Evolutionary conservation across 2,329 filamentous ascomycete species (phyloP).

Genomic region (Ceratocystis lukuohia): DNA sequence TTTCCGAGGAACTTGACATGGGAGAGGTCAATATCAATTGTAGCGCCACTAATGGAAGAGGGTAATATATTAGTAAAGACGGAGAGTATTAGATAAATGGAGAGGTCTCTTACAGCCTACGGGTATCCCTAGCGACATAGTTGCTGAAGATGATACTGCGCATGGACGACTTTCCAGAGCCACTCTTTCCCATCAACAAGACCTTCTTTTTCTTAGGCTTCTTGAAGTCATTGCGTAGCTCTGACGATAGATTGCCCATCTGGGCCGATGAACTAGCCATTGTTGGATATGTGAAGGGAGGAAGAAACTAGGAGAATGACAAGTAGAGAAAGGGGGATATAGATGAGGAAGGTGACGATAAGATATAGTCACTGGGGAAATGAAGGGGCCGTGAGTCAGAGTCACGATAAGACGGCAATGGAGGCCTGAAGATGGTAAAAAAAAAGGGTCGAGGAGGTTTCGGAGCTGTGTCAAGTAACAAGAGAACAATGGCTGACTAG

Average conservation of each 20-base stretch:
- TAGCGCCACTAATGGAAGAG: constrained; percentile 51
- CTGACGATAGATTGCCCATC: constrained; percentile 15
- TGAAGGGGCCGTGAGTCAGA: neutral
- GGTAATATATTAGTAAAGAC: neutral
- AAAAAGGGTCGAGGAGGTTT: no score
- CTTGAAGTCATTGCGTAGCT: constrained; percentile 36
- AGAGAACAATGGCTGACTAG: no score
- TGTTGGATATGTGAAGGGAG: neutral
- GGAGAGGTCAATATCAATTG: constrained; percentile 95
- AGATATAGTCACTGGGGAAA: neutral
- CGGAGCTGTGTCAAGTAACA: no score
- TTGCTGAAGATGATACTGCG: constrained; percentile 98
- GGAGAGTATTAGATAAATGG: neutral
- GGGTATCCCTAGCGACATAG: constrained; percentile 91
- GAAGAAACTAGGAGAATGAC: neutral
- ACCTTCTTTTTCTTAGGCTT: constrained; percentile 79
- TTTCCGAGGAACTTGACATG: constrained; percentile 99
- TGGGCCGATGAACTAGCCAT: constrained; percentile 12
- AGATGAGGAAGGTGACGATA: neutral
- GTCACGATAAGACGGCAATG: no score
- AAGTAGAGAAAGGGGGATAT: neutral
- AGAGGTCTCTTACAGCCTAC: constrained; percentile 48
- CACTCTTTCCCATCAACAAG: constrained; percentile 85
- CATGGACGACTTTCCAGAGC: constrained; percentile 97
- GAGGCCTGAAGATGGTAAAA: no score